phyloP scores from a whole-genome alignment of 2,329 filamentous ascomycete species.

The Elsinoe perseae region DNA sequence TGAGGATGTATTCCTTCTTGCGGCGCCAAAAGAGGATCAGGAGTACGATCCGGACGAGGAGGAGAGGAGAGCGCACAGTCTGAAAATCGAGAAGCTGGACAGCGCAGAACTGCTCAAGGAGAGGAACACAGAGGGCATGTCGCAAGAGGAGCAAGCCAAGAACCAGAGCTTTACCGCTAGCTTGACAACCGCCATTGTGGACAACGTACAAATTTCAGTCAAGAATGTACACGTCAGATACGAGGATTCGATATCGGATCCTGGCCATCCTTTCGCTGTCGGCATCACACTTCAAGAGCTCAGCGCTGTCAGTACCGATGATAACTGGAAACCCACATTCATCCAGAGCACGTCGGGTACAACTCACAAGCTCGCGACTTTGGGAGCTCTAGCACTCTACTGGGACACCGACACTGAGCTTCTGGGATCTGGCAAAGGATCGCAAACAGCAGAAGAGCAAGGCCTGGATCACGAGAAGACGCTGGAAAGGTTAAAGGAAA shows the following conservation, averaged over 20 bases:
- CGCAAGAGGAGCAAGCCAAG: conserved; percentile 90
- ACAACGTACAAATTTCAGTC: conserved; percentile 94
- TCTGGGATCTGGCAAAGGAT: conserved; percentile 72
- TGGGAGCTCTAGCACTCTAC: conserved; percentile 86
- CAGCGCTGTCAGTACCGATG: conserved; percentile 92
- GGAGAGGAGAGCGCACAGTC: conserved; percentile 70
- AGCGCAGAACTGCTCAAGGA: conserved; percentile 93
- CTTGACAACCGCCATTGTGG: conserved; percentile 89
- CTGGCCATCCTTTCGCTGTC: conserved; percentile 88
- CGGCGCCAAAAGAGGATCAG: conserved; percentile 89
- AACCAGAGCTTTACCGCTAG: conserved; percentile 97
- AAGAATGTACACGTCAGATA: conserved; percentile 99
- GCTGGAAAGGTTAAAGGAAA: conserved; percentile 64
- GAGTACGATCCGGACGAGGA: conserved; percentile 92
- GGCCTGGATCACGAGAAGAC: conserved; percentile 66
- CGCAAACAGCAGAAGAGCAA: conserved; percentile 52
- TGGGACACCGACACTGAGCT: conserved; percentile 94
- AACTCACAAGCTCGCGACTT: conserved; percentile 87
- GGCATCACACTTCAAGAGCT: conserved; percentile 92
- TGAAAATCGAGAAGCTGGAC: conserved; percentile 98
- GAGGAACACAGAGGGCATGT: conserved; percentile 84
- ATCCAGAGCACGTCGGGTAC: conserved; percentile 76
- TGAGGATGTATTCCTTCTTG: conserved; percentile 91
- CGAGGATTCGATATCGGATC: conserved; percentile 92
- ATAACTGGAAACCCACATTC: conserved; percentile 90